A percentile compares a stretch with the other conserved stretches of the same genome.
Evolutionary conservation across 176 grass and related monocot genomes (phyloP).

Genomic region (Ananas comosus): DNA sequence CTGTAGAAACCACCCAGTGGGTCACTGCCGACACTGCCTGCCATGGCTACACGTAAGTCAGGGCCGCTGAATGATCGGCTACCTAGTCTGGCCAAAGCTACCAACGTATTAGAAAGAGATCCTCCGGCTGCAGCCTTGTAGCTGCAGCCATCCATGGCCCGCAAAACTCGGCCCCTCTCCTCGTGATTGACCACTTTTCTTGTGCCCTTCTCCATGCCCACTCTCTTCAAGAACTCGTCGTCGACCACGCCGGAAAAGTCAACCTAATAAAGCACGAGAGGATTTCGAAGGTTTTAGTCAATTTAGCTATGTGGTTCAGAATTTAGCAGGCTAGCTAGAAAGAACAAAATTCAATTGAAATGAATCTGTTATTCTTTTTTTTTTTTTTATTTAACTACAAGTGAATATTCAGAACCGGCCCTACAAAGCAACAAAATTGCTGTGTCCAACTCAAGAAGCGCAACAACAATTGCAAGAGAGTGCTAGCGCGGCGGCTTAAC

Average conservation of each 20-base stretch:
- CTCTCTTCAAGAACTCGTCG: constrained; percentile 51
- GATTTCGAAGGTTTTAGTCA: background rate
- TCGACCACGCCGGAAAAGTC: constrained; percentile 92
- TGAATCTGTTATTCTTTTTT: too few relatives aligned
- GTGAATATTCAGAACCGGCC: too few relatives aligned
- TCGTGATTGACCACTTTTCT: constrained; percentile 90
- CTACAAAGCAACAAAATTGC: too few relatives aligned
- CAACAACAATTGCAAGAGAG: too few relatives aligned
- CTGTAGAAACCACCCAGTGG: constrained; percentile 88
- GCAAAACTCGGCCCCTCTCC: constrained; percentile 66
- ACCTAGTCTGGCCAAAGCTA: constrained; percentile 71
- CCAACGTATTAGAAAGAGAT: constrained; percentile 82
- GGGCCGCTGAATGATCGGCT: constrained; percentile 30
- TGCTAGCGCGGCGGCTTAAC: too few relatives aligned
- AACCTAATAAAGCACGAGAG: constrained; percentile 37
- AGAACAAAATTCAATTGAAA: background rate
- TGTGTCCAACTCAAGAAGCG: too few relatives aligned
- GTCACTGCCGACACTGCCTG: constrained; percentile 75
- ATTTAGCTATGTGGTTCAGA: background rate
- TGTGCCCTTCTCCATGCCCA: constrained; percentile 69
- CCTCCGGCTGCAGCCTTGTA: constrained; percentile 92
- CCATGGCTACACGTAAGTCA: constrained; percentile 71
- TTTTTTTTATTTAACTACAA: too few relatives aligned
- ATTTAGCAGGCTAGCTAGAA: background rate
- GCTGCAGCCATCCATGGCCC: constrained; percentile 89